Base-by-base conservation (phyloP, 495 filamentous ascomycete species). In the Chaetomidium leptoderma region DNA sequence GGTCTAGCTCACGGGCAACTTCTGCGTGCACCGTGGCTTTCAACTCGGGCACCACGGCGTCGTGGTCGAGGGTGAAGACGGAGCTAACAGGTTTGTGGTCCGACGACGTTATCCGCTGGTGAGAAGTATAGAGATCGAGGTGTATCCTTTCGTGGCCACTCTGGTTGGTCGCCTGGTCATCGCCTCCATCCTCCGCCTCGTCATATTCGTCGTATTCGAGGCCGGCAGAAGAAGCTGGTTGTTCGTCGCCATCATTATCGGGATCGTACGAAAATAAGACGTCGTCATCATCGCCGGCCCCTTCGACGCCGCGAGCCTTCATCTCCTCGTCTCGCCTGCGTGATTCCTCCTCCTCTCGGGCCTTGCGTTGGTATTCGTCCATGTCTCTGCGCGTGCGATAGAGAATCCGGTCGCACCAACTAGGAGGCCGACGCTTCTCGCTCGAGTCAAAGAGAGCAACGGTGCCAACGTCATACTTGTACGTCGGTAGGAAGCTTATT, bases 331-430 rank as follows among this genome's bases (percentile, higher is more conserved):
- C 90, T 63, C 79, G 81, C 65, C 86, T 86, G 53, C 80, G 81
- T 16, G 85, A 81, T 37, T 86, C 77, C 48, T 86, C 81, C 50
- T 85, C 79, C 56, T 91, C 86, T 52, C 78, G 75, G 4, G 79
- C 66, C 55, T 82, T 85, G 50, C 73, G 75, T n/a, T 92, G 84
- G 64, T 92, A 89, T n/a, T 76, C 79, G 4, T 86, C 68, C 55
- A 78, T 85, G 61, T 91, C 87, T 49, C 77, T 81, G 36, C 86
- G 82, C 2, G 89, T 89, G 33, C 92, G 82, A 64, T 81, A 99
- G 0, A 99, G 72, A 44, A 99, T 91, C n/a, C 95, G 86, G 71
- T 99, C 95, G 68, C 95, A 99, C 92, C 92, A 99, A 67, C 91
- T 95, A 5, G 95, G 95, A 14, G 87, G 86, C 48, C 95, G 79